These are phyloP conservation scores for Cavenderia fasciculata DNA, from an alignment of 78 protist species.

Conservation along the genomic window DNA sequence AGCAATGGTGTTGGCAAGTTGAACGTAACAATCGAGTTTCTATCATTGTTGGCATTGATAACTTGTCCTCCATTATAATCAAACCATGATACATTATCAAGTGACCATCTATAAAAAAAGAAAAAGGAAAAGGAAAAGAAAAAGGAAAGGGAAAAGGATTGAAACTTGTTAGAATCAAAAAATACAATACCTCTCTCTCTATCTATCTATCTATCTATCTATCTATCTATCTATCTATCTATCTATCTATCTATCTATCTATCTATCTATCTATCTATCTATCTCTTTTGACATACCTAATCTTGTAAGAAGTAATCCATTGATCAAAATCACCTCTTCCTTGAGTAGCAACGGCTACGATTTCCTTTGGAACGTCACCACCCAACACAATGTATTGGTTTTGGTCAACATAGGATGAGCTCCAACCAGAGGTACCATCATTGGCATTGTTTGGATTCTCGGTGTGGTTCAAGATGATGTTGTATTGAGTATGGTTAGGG, in stretches of 20 bases:
- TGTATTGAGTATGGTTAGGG: slow-evolving; percentile 18
- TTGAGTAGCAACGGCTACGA: slow-evolving; percentile 20
- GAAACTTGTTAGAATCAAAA: no score
- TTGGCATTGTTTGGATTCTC: not conserved
- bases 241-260: no score
- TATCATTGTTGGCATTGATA: slow-evolving; percentile 20
- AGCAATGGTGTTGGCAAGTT: not conserved
- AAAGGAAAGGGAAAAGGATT: not conserved
- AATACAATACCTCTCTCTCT: no score
- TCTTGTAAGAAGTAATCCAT: slow-evolving; percentile 30
- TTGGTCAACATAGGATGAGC: slow-evolving; percentile 3
- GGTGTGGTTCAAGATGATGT: not conserved
- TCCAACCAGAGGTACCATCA: slow-evolving; percentile 17
- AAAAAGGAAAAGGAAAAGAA: not conserved
- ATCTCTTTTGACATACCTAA: not conserved
- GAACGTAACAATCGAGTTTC: slow-evolving; percentile 14
- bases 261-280: no score
- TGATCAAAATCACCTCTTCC: slow-evolving; percentile 40
- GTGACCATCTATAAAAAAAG: not conserved
- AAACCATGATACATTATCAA: slow-evolving; percentile 14
- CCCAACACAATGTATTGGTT: slow-evolving; percentile 27
- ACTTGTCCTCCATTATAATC: slow-evolving; percentile 21
- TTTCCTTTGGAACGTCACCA: not conserved
- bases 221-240: no score
- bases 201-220: no score